phyloP scores from a whole-genome alignment of 805 yeast genomes.

The Candida nitratophila region DNA sequence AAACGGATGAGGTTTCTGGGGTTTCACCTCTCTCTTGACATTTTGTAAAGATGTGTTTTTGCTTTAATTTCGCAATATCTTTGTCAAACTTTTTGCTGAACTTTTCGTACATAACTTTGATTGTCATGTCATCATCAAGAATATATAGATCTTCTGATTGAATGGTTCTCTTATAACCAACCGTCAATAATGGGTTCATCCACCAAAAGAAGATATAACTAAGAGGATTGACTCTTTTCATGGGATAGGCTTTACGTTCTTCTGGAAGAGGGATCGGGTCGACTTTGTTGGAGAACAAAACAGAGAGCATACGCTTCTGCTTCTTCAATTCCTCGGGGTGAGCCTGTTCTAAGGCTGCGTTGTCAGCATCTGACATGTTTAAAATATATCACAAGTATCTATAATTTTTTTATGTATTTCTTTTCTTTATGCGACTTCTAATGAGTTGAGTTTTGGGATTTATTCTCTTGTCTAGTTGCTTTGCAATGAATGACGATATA shows the following conservation, averaged over 20 bases:
- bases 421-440: no score
- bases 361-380: background rate
- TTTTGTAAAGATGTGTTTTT: slow-evolving; percentile 19
- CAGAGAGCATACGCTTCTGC: slow-evolving; percentile 6
- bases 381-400: no score
- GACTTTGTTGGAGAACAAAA: slow-evolving; percentile 24
- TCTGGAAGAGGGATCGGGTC: slow-evolving; percentile 41
- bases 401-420: no score
- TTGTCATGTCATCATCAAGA: slow-evolving; percentile 34
- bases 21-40: slow-evolving; percentile 21
- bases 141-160: slow-evolving; percentile 54
- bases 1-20: slow-evolving; percentile 9
- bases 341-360: background rate
- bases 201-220: slow-evolving; percentile 49
- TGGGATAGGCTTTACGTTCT: slow-evolving; percentile 37
- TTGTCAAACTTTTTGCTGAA: background rate
- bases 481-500: no score
- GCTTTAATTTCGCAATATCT: slow-evolving; percentile 10
- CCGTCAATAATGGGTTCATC: slow-evolving; percentile 50
- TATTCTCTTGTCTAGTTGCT: no score
- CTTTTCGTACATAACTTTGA: slow-evolving; percentile 37
- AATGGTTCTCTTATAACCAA: slow-evolving; percentile 64
- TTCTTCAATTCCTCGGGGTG: background rate
- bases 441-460: no score
- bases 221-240: slow-evolving; percentile 26